Evolutionary conservation across 352 stramenopile genomes (phyloP).

Genomic region (Peronosclerospora sorghi): DNA sequence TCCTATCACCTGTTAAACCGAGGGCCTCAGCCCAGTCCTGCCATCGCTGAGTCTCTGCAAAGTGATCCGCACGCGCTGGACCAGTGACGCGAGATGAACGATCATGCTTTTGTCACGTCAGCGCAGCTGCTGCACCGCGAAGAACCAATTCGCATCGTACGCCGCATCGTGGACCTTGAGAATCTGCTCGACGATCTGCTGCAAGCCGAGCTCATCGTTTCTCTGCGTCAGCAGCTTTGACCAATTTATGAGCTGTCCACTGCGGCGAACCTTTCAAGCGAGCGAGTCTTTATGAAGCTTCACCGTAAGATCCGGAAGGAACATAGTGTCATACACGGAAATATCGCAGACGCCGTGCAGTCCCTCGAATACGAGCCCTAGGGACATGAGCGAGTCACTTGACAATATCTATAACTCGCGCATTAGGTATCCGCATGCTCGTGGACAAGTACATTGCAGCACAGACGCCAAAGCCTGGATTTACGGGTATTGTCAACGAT

Average conservation of each 20-base stretch:
- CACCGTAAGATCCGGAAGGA: constrained; percentile 43
- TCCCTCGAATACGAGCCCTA: no score
- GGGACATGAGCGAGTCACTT: no score
- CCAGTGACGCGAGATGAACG: constrained; percentile 59
- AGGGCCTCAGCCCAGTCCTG: constrained; percentile 36
- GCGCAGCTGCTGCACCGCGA: no score
- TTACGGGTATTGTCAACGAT: constrained; percentile 53
- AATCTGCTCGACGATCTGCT: constrained; percentile 64
- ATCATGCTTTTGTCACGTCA: constrained; percentile 58
- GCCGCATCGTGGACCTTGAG: constrained; percentile 79
- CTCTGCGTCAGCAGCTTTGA: no score
- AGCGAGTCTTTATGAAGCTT: constrained; percentile 49
- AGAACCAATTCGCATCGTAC: no score
- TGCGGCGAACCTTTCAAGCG: constrained; percentile 40
- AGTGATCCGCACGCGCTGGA: constrained; percentile 30
- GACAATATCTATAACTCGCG: no score
- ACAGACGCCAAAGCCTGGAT: constrained; percentile 30
- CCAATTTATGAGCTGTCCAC: constrained; percentile 46
- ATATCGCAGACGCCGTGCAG: constrained; percentile 56
- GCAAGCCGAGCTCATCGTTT: constrained; percentile 43
- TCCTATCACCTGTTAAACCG: constrained; percentile 65
- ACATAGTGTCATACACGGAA: constrained; percentile 62
- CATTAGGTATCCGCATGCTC: no score
- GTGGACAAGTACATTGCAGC: no score
- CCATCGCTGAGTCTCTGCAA: constrained; percentile 38